Percentiles rank a stretch among this genome's conserved stretches.
Conservation (phyloP, 495 filamentous ascomycete species). For the Coniosporium apollinis region DNA sequence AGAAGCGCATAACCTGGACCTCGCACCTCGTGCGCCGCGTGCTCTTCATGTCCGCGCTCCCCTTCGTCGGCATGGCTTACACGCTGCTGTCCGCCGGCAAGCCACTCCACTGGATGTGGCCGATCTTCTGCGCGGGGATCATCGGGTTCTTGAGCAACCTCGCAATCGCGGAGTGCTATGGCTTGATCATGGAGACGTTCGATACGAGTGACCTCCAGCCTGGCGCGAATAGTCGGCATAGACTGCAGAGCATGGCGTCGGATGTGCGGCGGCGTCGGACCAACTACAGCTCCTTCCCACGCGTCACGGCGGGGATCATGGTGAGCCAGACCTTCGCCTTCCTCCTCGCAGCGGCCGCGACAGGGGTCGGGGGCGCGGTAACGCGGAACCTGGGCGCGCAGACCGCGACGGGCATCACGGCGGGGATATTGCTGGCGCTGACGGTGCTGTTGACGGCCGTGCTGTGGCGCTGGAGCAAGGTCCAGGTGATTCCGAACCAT, state of each 20-base stretch:
- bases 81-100: conserved; percentile 44
- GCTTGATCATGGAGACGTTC: conserved; percentile 65
- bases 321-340: conserved; percentile 50
- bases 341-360: conserved; percentile 44
- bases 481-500: conserved; percentile 45
- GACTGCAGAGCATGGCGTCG: conserved; percentile 27
- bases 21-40: conserved; percentile 49
- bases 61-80: conserved; percentile 45
- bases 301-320: conserved; percentile 54
- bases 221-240: conserved; percentile 39
- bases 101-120: conserved; percentile 38
- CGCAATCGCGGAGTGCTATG: conserved; percentile 58
- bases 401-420: conserved; percentile 44
- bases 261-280: conserved; percentile 36
- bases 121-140: conserved; percentile 46
- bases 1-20: conserved; percentile 42
- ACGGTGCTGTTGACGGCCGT: conserved; percentile 43
- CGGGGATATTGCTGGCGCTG: conserved; percentile 41
- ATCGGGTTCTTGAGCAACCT: conserved; percentile 54
- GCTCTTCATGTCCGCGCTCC: conserved; percentile 48
- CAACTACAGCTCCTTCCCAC: conserved; percentile 51
- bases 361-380: conserved; percentile 41
- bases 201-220: conserved; percentile 59
- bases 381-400: conserved; percentile 49
- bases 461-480: conserved; percentile 41